Evolutionary conservation across 2,329 filamentous ascomycete genomes (phyloP).

Genomic region (Penicillium sp.): DNA sequence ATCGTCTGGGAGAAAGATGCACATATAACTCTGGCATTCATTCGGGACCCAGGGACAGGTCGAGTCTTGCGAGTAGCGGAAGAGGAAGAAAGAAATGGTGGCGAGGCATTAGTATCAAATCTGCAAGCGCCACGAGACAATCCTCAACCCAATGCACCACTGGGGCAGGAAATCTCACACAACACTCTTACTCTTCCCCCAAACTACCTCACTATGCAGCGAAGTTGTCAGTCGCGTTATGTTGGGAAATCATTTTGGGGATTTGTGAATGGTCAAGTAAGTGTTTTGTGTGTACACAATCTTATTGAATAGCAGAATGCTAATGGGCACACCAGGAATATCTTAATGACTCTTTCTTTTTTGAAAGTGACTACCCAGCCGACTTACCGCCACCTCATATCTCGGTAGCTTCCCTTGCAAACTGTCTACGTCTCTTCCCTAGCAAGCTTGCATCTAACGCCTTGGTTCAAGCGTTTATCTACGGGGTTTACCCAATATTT

Average conservation of each 20-base stretch:
- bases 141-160: background rate
- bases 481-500: conserved; percentile 5
- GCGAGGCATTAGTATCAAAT: background rate
- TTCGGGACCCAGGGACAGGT: conserved; percentile 2
- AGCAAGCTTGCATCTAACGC: too few species aligned
- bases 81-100: background rate
- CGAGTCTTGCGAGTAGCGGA: background rate
- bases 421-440: too few species aligned
- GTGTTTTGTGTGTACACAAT: background rate
- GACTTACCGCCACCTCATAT: background rate
- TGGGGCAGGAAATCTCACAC: too few species aligned
- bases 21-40: conserved; percentile 1
- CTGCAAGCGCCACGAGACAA: background rate
- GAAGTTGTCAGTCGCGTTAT: background rate
- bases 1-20: conserved; percentile 1
- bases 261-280: conserved; percentile 1
- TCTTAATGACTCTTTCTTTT: conserved; percentile 3
- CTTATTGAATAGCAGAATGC: background rate
- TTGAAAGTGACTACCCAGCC: background rate
- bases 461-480: too few species aligned
- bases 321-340: background rate
- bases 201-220: background rate
- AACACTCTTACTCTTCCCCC: too few species aligned
- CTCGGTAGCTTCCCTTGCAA: too few species aligned
- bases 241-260: conserved; percentile 9